Percentiles rank a stretch among this genome's conserved stretches.
Evolutionary conservation across 345 rosid genomes (phyloP).

Genomic region (Salix koriyanagi): DNA sequence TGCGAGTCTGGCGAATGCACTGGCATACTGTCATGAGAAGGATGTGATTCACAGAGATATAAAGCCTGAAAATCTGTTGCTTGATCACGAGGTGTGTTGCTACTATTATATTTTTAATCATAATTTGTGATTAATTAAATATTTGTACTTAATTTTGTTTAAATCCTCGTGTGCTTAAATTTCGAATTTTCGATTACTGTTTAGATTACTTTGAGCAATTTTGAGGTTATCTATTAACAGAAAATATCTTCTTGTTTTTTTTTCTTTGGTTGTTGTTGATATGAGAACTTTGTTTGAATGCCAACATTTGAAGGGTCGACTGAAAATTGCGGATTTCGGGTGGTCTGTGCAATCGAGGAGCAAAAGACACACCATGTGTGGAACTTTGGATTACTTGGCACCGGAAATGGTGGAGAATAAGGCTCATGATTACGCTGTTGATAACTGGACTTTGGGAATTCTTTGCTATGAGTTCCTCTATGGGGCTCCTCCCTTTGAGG

Average conservation of each 20-base stretch:
- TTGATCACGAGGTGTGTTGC: slow-evolving; percentile 77
- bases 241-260: too few species aligned
- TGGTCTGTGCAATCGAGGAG: slow-evolving; percentile 95
- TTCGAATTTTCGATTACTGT: too few species aligned
- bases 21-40: slow-evolving; percentile 87
- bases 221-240: too few species aligned
- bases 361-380: slow-evolving; percentile 95
- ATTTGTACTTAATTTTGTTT: neutral
- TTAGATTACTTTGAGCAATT: too few species aligned
- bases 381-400: slow-evolving; percentile 90
- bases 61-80: slow-evolving; percentile 93
- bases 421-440: slow-evolving; percentile 87
- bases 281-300: neutral
- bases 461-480: slow-evolving; percentile 94
- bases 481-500: slow-evolving; percentile 88
- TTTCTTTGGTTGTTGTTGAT: too few species aligned
- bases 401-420: slow-evolving; percentile 94
- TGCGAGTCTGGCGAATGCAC: slow-evolving; percentile 75
- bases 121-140: neutral
- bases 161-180: too few species aligned
- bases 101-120: neutral
- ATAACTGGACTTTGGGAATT: slow-evolving; percentile 92
- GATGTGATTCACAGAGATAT: slow-evolving; percentile 95
- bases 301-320: slow-evolving; percentile 53
- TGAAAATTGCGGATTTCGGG: slow-evolving; percentile 94